Percentiles rank a stretch among this genome's conserved stretches.
phyloP scores from a whole-genome alignment of 108 stramenopile species.

The Stephanodiscus minutulus region DNA sequence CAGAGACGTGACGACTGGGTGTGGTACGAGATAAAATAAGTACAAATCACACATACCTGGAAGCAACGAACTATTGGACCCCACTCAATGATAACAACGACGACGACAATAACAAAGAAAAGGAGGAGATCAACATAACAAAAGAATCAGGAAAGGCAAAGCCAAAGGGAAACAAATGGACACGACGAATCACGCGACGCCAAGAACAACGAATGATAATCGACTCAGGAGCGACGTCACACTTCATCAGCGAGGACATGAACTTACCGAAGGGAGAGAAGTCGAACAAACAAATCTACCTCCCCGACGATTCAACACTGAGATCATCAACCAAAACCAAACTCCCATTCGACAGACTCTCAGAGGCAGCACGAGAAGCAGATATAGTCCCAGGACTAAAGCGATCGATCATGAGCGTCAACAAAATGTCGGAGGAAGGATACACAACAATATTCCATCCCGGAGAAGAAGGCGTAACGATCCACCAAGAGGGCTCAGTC shows the following conservation, averaged over 20 bases:
- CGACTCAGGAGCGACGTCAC: not conserved
- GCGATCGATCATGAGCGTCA: too few relatives aligned
- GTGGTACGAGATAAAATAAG: too few relatives aligned
- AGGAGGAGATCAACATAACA: too few relatives aligned
- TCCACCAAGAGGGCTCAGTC: not conserved
- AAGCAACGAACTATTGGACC: too few relatives aligned
- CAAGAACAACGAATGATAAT: not conserved
- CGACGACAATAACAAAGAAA: too few relatives aligned
- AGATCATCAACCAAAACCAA: not conserved
- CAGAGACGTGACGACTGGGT: too few relatives aligned
- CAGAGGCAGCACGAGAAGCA: not conserved
- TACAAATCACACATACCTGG: too few relatives aligned
- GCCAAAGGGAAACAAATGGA: too few relatives aligned
- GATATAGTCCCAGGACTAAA: not conserved
- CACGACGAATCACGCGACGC: too few relatives aligned
- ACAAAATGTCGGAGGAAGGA: too few relatives aligned
- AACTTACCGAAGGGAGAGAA: not conserved
- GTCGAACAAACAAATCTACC: not conserved
- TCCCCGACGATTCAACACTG: not conserved
- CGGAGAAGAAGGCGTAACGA: not conserved
- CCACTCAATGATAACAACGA: too few relatives aligned
- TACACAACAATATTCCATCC: not conserved
- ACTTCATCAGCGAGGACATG: not conserved
- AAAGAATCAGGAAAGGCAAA: too few relatives aligned
- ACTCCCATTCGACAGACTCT: not conserved